Evolutionary conservation across 2,329 filamentous ascomycete genomes (phyloP).

Genomic region (Clonostachys rosea): DNA sequence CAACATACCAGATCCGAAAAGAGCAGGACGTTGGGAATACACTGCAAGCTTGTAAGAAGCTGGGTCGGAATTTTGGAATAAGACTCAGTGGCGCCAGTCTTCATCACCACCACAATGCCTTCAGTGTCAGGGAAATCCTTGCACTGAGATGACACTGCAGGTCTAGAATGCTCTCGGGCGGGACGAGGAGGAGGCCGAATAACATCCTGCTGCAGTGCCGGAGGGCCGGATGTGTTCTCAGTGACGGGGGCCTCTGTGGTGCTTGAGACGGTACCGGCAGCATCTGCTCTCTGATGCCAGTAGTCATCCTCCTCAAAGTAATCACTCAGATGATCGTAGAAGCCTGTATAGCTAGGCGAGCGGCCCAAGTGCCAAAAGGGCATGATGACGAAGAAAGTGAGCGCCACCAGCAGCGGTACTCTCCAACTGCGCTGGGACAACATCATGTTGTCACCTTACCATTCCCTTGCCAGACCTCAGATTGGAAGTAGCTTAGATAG

Average conservation of each 20-base stretch:
- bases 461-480: too few species aligned
- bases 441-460: too few species aligned
- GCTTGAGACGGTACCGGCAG: too few species aligned
- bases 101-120: constrained; percentile 46
- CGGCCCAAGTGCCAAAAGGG: constrained; percentile 21
- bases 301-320: constrained; percentile 15
- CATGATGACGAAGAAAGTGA: constrained; percentile 18
- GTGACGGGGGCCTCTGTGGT: too few species aligned
- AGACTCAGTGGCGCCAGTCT: constrained; percentile 52
- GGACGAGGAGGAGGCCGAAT: constrained; percentile 19
- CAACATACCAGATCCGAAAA: constrained; percentile 42
- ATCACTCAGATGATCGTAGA: constrained; percentile 20
- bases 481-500: too few species aligned
- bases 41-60: constrained; percentile 45
- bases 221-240: too few species aligned
- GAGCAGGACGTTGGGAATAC: constrained; percentile 45
- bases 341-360: constrained; percentile 13
- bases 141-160: constrained; percentile 12
- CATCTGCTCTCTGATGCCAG: not conserved
- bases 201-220: constrained; percentile 30
- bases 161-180: constrained; percentile 27
- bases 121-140: constrained; percentile 35
- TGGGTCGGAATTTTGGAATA: constrained; percentile 48
- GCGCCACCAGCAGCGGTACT: constrained; percentile 15
- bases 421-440: constrained; percentile 15